These are phyloP conservation scores for Tuber melanosporum DNA, from an alignment of 495 filamentous ascomycete species.

Conservation along the genomic window DNA sequence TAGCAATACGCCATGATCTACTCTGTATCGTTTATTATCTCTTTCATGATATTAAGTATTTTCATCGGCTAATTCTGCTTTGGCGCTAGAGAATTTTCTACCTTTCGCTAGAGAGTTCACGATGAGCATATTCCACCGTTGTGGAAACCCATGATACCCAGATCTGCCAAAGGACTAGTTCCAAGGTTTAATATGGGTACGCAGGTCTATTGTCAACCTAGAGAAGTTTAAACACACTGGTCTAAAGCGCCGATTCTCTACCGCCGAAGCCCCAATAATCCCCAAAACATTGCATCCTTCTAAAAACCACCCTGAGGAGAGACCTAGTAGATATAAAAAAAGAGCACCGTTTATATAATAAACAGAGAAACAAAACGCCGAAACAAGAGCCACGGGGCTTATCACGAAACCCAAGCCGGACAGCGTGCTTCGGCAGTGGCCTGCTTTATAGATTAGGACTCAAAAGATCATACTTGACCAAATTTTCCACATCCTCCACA, in stretches of 20 bases:
- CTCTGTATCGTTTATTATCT: too few species aligned
- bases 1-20: too few species aligned
- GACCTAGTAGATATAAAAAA: not conserved
- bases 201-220: not conserved
- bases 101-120: not conserved
- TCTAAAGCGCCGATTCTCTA: not conserved
- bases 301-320: not conserved
- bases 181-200: not conserved
- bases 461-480: constrained; percentile 75
- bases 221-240: not conserved
- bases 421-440: not conserved
- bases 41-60: too few species aligned
- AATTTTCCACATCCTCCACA: constrained; percentile 77
- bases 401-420: not conserved
- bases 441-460: constrained; percentile 65
- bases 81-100: not conserved
- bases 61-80: not conserved
- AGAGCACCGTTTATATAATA: not conserved
- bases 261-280: not conserved
- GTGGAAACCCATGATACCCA: not conserved
- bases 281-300: not conserved
- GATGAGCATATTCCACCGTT: not conserved
- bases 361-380: not conserved
- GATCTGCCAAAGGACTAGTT: not conserved
- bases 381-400: not conserved